Base-by-base conservation (phyloP, 2,329 filamentous ascomycete genomes). In the Mycosphaerella arachidis region DNA sequence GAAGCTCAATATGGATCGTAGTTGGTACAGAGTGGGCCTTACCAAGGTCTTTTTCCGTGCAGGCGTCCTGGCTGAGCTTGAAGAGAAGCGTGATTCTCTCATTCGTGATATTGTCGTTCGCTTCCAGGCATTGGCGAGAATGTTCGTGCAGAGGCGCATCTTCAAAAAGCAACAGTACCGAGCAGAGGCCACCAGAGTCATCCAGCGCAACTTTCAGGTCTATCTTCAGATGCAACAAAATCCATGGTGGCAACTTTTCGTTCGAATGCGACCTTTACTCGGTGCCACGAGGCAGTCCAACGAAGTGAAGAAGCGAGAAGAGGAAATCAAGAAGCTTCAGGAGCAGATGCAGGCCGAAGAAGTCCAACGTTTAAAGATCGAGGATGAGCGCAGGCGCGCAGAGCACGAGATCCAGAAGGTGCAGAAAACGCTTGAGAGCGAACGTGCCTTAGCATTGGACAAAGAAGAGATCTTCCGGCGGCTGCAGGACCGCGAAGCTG, bases 401-500 rank as follows among this genome's bases (percentile, higher is more conserved):
- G 90, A 97, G 67, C 81, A 87, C 13, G 94, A 99, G 70, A 88
- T 97, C 70, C 85, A 92, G 66, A 87, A 90, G 33, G 90, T 97
- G 51, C 92, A 97, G 72, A 91, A 97, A 69, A 96, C 91, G 0
- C 82, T 99, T 1, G 95, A 99, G 74, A 96, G 92, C 66, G 95
- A 99, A 75, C 86, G 94, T 53, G 91, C 93, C n/a, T 81, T 99
- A 46, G 94, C 94, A 0, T 79, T 99, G 5, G 94, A 99, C 76
- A 99, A 99, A 73, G 95, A 99, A 72, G 94, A 99, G 70, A 99
- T 99, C 61, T 99, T 97, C 81, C 95, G 93, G 72, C 86, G 95
- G n/a, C 81, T 99, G 24, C 94, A 97, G 72, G 79, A 88, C 56
- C 89, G 94, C n/a, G 94, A 99, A 75, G 83, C 86, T 10, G 93